Percentiles rank a stretch among this genome's conserved stretches.
Evolutionary conservation across 192 early-diverging fungal genomes (phyloP).

Genomic region (Allomyces javanicus): DNA sequence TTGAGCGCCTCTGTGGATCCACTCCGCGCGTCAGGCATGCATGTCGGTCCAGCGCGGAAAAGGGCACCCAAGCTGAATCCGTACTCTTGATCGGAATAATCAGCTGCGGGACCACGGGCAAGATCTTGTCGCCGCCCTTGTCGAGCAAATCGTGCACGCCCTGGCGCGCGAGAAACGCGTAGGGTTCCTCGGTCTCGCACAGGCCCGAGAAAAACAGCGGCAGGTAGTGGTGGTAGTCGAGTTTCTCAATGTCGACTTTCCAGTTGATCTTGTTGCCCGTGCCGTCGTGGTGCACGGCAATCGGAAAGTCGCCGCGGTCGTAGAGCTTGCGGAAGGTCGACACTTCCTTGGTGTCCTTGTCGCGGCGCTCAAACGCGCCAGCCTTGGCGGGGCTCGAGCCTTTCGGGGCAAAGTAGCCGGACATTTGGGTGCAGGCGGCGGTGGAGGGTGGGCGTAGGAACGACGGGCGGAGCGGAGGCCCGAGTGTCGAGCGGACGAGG

Average conservation of each 20-base stretch:
- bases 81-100: conserved; percentile 46
- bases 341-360: conserved; percentile 8
- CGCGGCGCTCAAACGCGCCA: conserved; percentile 23
- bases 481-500: too few species aligned
- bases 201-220: conserved; percentile 42
- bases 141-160: conserved; percentile 41
- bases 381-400: conserved; percentile 34
- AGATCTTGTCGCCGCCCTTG: conserved; percentile 36
- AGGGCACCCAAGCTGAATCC: background rate
- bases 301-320: conserved; percentile 40
- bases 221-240: conserved; percentile 44
- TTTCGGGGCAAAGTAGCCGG: conserved; percentile 34
- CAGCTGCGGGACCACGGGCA: conserved; percentile 39
- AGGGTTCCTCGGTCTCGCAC: conserved; percentile 42
- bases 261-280: conserved; percentile 47
- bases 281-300: conserved; percentile 38
- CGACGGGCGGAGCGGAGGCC: too few species aligned
- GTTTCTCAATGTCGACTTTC: conserved; percentile 45
- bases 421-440: background rate
- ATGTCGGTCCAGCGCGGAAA: background rate
- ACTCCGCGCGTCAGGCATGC: background rate
- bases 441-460: too few species aligned
- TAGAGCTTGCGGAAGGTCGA: conserved; percentile 31
- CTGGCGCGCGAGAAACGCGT: conserved; percentile 37
- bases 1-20: conserved; percentile 34